These are phyloP conservation scores for Ilyonectria sp. DNA, from an alignment of 2,329 filamentous ascomycete genomes.

Conservation along the genomic window DNA sequence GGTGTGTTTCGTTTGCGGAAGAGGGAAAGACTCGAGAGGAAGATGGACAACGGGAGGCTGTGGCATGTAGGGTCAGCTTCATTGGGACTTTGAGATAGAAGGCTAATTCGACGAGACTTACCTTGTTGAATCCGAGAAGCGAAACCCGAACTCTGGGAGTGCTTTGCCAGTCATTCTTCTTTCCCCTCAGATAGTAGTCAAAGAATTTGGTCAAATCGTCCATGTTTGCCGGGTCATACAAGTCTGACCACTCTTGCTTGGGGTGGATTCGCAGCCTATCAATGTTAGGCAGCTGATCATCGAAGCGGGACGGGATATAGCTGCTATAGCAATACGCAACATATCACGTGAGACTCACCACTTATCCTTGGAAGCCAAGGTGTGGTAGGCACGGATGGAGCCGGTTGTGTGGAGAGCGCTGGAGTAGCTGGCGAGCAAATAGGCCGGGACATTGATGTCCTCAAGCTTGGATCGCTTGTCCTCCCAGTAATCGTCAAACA, in stretches of 20 bases:
- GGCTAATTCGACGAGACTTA: neutral
- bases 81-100: neutral
- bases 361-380: constrained; percentile 1
- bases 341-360: neutral
- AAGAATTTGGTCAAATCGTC: constrained; percentile 11
- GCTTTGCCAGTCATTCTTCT: constrained; percentile 6
- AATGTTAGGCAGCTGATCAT: neutral
- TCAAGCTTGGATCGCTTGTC: constrained; percentile 6
- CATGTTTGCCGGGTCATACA: constrained; percentile 4
- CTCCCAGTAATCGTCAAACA: constrained; percentile 16
- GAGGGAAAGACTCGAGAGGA: neutral
- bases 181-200: constrained; percentile 9
- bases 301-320: no score
- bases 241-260: constrained; percentile 14
- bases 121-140: constrained; percentile 10
- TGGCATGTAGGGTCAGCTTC: neutral
- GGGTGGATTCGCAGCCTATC: constrained; percentile 8
- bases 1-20: neutral
- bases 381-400: constrained; percentile 2
- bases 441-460: constrained; percentile 1
- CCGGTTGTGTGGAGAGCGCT: constrained; percentile 12
- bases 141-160: neutral
- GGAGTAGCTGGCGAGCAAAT: constrained; percentile 12
- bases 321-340: no score
- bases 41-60: neutral